A percentile compares a stretch with the other conserved stretches of the same genome.
Evolutionary conservation across 2,329 filamentous ascomycete species (phyloP).

Genomic region (Diaporthe citri): DNA sequence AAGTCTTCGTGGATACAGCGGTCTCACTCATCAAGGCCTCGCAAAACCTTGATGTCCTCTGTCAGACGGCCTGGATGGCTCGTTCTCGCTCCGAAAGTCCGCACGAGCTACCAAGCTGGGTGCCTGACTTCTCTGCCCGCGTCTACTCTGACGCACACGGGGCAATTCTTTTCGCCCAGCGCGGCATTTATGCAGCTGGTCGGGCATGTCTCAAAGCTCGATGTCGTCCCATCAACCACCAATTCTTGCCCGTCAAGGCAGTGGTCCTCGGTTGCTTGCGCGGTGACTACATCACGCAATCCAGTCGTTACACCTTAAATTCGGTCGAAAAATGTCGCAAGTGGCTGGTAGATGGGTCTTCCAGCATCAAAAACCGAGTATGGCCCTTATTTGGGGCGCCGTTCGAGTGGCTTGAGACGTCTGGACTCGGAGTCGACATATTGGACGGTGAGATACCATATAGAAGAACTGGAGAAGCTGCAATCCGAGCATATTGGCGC

Average conservation of each 20-base stretch:
- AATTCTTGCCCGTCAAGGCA: not conserved
- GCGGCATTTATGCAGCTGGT: not conserved
- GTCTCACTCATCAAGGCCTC: constrained; percentile 31
- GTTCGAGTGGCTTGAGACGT: not conserved
- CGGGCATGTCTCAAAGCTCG: not conserved
- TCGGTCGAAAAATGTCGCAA: not conserved
- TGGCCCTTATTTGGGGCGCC: not conserved
- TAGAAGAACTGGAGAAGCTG: not conserved
- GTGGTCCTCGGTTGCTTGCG: not conserved
- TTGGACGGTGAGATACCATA: not conserved
- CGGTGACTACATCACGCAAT: not conserved
- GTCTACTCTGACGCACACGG: not conserved
- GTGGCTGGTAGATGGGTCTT: not conserved
- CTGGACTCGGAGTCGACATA: not conserved
- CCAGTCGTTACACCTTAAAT: not conserved
- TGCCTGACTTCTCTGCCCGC: not conserved
- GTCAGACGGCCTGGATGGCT: constrained; percentile 40
- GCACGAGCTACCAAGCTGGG: not conserved
- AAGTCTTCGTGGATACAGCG: constrained; percentile 33
- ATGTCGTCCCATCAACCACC: not conserved
- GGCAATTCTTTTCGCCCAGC: not conserved
- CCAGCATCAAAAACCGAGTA: not conserved
- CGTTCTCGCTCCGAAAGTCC: not conserved
- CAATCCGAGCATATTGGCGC: not conserved
- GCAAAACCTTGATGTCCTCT: constrained; percentile 41